Percentiles rank a stretch among this genome's conserved stretches.
Conservation (phyloP, 2,329 filamentous ascomycete species). For the Aureobasidium sp. region DNA sequence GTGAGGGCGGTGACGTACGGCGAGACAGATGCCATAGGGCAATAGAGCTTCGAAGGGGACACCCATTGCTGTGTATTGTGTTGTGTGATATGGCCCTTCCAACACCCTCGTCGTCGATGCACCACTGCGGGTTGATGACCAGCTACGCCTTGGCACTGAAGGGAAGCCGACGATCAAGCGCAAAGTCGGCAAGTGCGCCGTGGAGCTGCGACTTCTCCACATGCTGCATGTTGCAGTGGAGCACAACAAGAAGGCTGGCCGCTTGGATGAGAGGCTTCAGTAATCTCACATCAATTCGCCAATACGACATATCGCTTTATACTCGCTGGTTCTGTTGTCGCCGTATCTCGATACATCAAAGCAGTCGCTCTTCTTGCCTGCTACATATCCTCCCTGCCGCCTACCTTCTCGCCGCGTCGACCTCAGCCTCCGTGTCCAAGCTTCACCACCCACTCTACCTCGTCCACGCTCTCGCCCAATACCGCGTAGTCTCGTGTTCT, state of each 20-base stretch:
- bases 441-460: neutral
- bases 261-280: neutral
- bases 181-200: neutral
- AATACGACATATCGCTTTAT: neutral
- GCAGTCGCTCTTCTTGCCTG: neutral
- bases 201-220: constrained; percentile 4
- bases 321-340: neutral
- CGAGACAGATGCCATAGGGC: constrained; percentile 55
- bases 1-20: constrained; percentile 44
- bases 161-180: neutral
- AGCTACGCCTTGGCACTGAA: constrained; percentile 6
- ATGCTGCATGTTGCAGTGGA: neutral
- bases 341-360: neutral
- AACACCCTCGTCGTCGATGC: neutral
- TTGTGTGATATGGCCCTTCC: neutral
- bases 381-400: neutral
- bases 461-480: neutral
- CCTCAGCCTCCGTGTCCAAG: constrained; percentile 7
- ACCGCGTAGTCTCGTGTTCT: constrained; percentile 7
- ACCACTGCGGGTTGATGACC: neutral
- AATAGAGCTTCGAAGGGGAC: constrained; percentile 59
- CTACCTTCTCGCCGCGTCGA: constrained; percentile 1
- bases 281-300: neutral
- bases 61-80: constrained; percentile 41
- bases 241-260: neutral